These are phyloP conservation scores for Lolium rigidum DNA, from an alignment of 176 grass and related monocot species.

Conservation along the genomic window DNA sequence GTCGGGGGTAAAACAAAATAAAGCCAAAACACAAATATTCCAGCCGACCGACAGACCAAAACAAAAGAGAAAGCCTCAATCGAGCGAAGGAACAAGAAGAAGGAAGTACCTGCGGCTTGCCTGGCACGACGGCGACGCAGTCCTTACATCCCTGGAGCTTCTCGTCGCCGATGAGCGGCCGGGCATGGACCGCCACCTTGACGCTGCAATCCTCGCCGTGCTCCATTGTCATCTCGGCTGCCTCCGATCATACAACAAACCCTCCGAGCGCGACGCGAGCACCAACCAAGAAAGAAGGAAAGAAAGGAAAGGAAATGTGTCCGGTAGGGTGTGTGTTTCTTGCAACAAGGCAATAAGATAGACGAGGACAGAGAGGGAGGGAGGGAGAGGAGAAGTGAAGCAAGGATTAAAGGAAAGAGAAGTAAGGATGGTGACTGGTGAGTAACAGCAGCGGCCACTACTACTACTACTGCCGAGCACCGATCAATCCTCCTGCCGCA, in stretches of 20 bases:
- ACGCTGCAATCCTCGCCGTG: slow-evolving; percentile 96
- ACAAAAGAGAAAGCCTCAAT: neutral
- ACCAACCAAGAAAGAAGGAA: slow-evolving; percentile 12
- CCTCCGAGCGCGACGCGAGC: slow-evolving; percentile 16
- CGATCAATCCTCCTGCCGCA: slow-evolving; percentile 41
- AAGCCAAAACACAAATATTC: neutral
- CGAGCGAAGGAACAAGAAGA: neutral
- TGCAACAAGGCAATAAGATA: slow-evolving; percentile 42
- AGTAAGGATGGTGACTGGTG: slow-evolving; percentile 41
- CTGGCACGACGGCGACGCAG: slow-evolving; percentile 73
- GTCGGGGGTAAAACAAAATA: neutral
- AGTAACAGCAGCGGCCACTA: slow-evolving; percentile 52
- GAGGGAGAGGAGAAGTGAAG: slow-evolving; percentile 41
- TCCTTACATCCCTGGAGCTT: slow-evolving; percentile 96
- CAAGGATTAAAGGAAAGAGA: slow-evolving; percentile 49
- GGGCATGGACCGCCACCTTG: slow-evolving; percentile 93
- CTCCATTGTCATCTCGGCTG: slow-evolving; percentile 80
- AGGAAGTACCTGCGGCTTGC: slow-evolving; percentile 94
- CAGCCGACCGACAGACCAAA: neutral
- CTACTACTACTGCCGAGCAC: neutral
- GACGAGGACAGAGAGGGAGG: neutral
- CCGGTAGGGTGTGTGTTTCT: slow-evolving; percentile 33
- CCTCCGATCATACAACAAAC: slow-evolving; percentile 51
- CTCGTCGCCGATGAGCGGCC: slow-evolving; percentile 98
- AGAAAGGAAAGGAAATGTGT: neutral